Evolutionary conservation across 1,284 basidiomycete genomes (phyloP), one percentile per base, ranked within the genome.

Genomic region (Trichosporon sp.): DNA sequence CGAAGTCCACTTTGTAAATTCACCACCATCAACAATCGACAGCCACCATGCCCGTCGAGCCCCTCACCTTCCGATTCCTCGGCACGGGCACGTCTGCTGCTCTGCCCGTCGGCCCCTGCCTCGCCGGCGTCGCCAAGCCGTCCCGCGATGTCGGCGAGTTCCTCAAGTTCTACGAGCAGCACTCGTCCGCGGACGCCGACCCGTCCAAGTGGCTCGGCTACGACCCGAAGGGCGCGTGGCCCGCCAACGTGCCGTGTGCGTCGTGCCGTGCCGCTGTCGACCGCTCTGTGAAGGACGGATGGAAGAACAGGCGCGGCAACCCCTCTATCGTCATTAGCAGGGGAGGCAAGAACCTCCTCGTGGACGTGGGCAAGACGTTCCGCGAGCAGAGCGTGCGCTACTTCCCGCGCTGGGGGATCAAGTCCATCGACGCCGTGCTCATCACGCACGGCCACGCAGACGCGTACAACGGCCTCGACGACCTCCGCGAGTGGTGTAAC

Each of bases 331-430:
- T 84, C 7, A 63, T 84, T 2, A 71, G 80, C 40, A 70, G 71
- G 40, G 67, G 56, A 4, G 51, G 65, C 19, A 78, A 77, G 70
- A 85, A 84, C 56, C 77, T 85, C 32, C 73, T 85, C n/a, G 79
- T 85, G 6, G 85, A 85, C 71, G 84, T 84, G 12, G 85, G 84
- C 40, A 85, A 85, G 77, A 83, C 81, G n/a, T 85, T 85, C 71
- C 74, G 82, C 67, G 80, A 83, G 66, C 77, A 83, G 70, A 82
- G 84, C 37, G 74, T 76, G 38, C 76, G 74, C 70, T 76, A 78
- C 59, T 85, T 84, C 72, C 83, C 83, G 1, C 73, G 78, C 70
- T 82, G 81, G 78, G 81, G 80, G 1, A 78, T 85, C 6, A 71
- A 80, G 68, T 79, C 78, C 37, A 81, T 85, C 56, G 85, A 85